Evolutionary conservation across 805 yeast genomes (phyloP), one percentile per base, ranked within the genome.

Genomic region (Lipomyces oligophaga): DNA sequence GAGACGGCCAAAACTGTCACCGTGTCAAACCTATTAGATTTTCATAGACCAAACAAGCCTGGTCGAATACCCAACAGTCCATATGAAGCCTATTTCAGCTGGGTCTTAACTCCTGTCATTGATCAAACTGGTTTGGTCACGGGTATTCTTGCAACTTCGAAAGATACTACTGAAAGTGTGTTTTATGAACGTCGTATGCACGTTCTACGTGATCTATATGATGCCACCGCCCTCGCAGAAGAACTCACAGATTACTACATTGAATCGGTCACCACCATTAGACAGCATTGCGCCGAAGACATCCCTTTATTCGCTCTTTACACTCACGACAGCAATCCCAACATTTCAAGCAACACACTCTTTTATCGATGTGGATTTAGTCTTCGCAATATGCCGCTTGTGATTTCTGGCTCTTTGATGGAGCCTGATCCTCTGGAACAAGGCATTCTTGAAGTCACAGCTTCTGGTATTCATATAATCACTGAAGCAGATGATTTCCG

Each of bases 81-180:
- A 24, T 27, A 37, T 32, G 57, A 53, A 21, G 32, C 43, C 5
- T 53, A 53, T 31, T 39, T 53, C 15, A 33, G 42, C 5, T 53
- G 57, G 57, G 43, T 33, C 10, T 18, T 53, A 20, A 19, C 39
- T 2, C 57, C 57, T 15, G 38, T 53, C 19, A 27, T 54, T 8
- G 61, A 59, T 20, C 40, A 54, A n/a, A 60, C 61, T 19, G 61
- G 64, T 11, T 54, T 60, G 11, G 52, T 60, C 1, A 60, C 59
- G 38, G 57, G 60, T 22, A 38, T 52, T 16, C 49, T 58, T 28
- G 53, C 43, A 13, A 40, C 58, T 1, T 57, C 63, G 8, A 24
- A 39, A 13, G 48, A 49, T 30, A 60, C 58, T 20, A 66, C 69
- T 60, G 55, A 55, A 25, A 58, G 55, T n/a, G 42, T 62, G 22